Base-by-base conservation (phyloP, 495 filamentous ascomycete species). In the Penicillium diatomitis region DNA sequence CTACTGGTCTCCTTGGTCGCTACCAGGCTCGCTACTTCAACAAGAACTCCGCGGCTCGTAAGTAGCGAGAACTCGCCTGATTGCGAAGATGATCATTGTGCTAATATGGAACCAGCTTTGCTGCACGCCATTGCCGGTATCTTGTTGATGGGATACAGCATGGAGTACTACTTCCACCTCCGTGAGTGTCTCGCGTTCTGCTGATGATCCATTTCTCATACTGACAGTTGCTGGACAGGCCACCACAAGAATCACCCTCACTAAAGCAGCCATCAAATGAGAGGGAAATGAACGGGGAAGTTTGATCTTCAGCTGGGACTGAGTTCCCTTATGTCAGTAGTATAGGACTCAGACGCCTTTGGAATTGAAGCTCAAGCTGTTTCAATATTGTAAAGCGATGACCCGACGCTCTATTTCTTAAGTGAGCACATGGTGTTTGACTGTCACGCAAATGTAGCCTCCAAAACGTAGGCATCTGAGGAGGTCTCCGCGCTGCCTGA, bases 241-340 rank as follows among this genome's bases (percentile, higher is more conserved):
- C 89, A 96, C 79, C 90, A 96, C 85, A 97, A 97, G 86, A 95
- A 96, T 83, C 89, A 97, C 67, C 86, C 88, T 57, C 91, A 97
- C 77, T 97, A 90, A 78, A 64, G 55, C 52, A 47, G 58, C 20
- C 20, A 60, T 39, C 38, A 42, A 57, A 47, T 44, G 35, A 51
- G 20, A 32, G 41, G 41, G 39, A 45, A 56, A 49, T 49, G 44
- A 50, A 41, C 54, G 66, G 62, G 61, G 59, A 62, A 7, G 12
- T 31, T 61, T 61, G 61, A 64, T 70, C 67, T 72, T 69, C 61
- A 70, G 69, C 69, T 54, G 60, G 54, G 57, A 56, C 57, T 58
- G 54, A 54, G 55, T 52, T 33, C 46, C 55, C 61, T 55, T 50
- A 57, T 54, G 49, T 51, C 56, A 55, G 46, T 55, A 57, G 58